These are phyloP conservation scores for Pseudonitzschia pungens DNA, from an alignment of 108 stramenopile genomes.

Conservation along the genomic window DNA sequence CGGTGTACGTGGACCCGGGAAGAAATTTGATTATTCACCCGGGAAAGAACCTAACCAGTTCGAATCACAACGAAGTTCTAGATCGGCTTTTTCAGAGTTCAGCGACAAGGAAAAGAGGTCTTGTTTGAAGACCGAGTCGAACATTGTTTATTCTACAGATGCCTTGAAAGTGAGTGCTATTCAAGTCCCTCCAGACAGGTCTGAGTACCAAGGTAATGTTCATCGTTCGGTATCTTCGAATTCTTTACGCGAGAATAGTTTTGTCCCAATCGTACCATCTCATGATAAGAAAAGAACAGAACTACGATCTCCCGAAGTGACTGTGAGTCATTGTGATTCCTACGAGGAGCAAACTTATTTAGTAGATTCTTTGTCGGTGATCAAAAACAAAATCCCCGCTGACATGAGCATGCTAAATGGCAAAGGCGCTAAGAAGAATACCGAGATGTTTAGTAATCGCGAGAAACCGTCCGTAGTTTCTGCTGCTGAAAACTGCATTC, in stretches of 20 bases:
- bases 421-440: too few species aligned
- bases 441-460: too few species aligned
- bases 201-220: neutral
- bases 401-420: too few species aligned
- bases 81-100: neutral
- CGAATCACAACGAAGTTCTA: neutral
- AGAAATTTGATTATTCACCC: constrained; percentile 10
- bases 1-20: constrained; percentile 13
- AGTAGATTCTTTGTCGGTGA: neutral
- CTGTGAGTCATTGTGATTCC: neutral
- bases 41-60: neutral
- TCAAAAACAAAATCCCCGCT: neutral
- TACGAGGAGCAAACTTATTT: neutral
- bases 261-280: neutral
- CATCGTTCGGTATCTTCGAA: neutral
- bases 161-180: neutral
- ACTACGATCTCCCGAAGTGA: neutral
- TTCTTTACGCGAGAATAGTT: neutral
- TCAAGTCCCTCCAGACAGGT: too few species aligned
- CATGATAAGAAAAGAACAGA: neutral
- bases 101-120: neutral
- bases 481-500: too few species aligned
- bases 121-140: neutral
- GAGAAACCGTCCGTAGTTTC: too few species aligned
- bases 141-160: neutral